Conservation (phyloP, 805 yeast genomes). For the Pichia kluyveri region DNA sequence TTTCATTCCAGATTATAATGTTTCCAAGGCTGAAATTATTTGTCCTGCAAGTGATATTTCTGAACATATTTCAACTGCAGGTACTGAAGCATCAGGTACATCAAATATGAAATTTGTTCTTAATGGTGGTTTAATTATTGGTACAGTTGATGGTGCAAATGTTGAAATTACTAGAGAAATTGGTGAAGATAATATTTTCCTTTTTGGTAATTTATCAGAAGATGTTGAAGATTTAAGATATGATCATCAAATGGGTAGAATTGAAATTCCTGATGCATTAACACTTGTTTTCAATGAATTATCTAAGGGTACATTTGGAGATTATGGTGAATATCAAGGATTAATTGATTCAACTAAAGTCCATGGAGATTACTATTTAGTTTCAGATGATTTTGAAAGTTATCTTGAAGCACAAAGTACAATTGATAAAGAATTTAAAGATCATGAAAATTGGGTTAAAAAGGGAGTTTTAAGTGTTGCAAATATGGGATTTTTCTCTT, state of each 20-base stretch:
- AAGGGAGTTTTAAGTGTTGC: constrained; percentile 77
- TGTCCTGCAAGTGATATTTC: constrained; percentile 85
- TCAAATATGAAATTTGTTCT: constrained; percentile 92
- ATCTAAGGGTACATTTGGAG: constrained; percentile 64
- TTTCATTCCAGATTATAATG: constrained; percentile 87
- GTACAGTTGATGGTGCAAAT: constrained; percentile 96
- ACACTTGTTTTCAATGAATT: constrained; percentile 55
- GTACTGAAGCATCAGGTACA: constrained; percentile 95
- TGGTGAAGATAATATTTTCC: constrained; percentile 86
- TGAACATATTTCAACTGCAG: constrained; percentile 94
- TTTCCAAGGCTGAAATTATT: constrained; percentile 86
- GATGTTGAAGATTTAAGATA: constrained; percentile 80
- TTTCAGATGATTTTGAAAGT: constrained; percentile 81
- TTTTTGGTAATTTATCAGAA: constrained; percentile 87
- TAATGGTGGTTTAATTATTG: constrained; percentile 89
- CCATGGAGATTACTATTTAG: constrained; percentile 83
- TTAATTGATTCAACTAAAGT: constrained; percentile 59
- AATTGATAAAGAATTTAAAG: constrained; percentile 61
- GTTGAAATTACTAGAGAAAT: constrained; percentile 91
- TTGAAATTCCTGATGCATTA: constrained; percentile 50
- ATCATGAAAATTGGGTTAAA: constrained; percentile 63
- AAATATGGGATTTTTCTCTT: constrained; percentile 86
- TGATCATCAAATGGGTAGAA: constrained; percentile 56
- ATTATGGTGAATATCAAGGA: constrained; percentile 52
- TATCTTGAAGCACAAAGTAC: constrained; percentile 73